Base-by-base conservation (phyloP, 345 rosid genomes). In the Murraya koenigii region DNA sequence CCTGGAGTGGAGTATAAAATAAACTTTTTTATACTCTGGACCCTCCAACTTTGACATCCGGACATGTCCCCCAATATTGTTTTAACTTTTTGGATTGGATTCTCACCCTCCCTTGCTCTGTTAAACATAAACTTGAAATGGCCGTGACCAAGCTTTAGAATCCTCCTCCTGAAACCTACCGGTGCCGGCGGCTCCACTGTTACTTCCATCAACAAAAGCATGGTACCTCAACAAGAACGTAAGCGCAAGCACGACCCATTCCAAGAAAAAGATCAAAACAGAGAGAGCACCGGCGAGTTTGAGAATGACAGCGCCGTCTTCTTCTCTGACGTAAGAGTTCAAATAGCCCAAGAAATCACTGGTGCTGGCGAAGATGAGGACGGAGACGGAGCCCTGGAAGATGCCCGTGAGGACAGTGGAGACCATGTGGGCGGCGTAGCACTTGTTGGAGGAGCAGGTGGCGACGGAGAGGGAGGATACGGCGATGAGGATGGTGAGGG, bases 371-470 rank as follows among this genome's bases (percentile, higher is more conserved):
- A 83, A 86, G 9, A 86, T 81, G 41, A 86, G 64, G 9, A 86
- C 83, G 1, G 86, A 77, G 3, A 81, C 55, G 0, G 88, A 86
- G 7, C 88, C 88, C 66, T 86, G 83, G 58, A 86, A 83, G 60
- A 86, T 86, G 8, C 86, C 86, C 0, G 85, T 79, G n/a, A 83
- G 70, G n/a, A 83, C 86, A 1, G 86, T 86, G 66, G 81, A 78
- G 30, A 86, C 86, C 88, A 86, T 86, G 78, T 86, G 88, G 3
- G 86, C 75, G 2, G 83, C 83, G 26, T 83, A 86, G 83, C 85
- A 83, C n/a, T 55, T 71, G 28, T 67, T 70, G 5, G 84, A 70
- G 32, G 81, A 80, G 5, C 85, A 80, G 1, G 84, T 66, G 60
- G 84, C 84, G 1, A 84, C 85, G 7, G 80, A 66, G 66, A 75